Evolutionary conservation across 176 grass and related monocot species (phyloP).

Genomic region (Neostapfia colusana): DNA sequence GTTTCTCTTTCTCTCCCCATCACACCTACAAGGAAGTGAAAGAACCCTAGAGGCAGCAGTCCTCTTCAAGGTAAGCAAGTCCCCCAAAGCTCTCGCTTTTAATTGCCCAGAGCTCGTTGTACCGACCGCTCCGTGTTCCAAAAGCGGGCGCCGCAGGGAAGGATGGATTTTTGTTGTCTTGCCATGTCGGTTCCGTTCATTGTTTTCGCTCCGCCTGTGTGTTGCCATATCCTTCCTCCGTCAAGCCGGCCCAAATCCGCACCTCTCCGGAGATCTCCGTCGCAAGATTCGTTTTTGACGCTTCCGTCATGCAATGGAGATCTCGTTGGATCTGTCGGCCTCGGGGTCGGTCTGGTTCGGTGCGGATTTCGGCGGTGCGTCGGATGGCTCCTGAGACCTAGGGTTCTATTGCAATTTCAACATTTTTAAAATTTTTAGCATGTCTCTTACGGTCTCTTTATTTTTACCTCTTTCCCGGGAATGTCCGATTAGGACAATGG

Average conservation of each 20-base stretch:
- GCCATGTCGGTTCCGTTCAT: neutral
- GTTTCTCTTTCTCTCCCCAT: constrained; percentile 15
- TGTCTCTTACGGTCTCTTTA: neutral
- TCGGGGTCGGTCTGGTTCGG: neutral
- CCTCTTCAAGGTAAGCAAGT: constrained; percentile 49
- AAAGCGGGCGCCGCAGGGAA: neutral
- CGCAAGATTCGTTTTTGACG: neutral
- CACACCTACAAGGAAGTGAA: constrained; percentile 42
- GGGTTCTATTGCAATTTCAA: constrained; percentile 35
- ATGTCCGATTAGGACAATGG: constrained; percentile 31
- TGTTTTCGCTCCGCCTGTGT: neutral
- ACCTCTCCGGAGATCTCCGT: constrained; percentile 1
- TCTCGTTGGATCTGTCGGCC: neutral
- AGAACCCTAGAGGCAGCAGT: constrained; percentile 46
- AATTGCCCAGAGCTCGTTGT: constrained; percentile 22
- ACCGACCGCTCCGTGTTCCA: constrained; percentile 20
- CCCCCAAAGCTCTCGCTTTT: constrained; percentile 20
- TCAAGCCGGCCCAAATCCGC: constrained; percentile 15
- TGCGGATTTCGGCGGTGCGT: constrained; percentile 4
- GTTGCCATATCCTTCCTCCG: constrained; percentile 16
- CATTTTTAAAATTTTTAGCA: neutral
- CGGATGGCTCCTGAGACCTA: constrained; percentile 29
- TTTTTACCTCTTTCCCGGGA: constrained; percentile 12
- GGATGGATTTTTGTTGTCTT: constrained; percentile 25
- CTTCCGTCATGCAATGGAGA: neutral